Percentiles rank a stretch among this genome's conserved stretches.
These are phyloP conservation scores for Stemphylium beticola DNA, from an alignment of 2,329 filamentous ascomycete genomes.

Conservation along the genomic window DNA sequence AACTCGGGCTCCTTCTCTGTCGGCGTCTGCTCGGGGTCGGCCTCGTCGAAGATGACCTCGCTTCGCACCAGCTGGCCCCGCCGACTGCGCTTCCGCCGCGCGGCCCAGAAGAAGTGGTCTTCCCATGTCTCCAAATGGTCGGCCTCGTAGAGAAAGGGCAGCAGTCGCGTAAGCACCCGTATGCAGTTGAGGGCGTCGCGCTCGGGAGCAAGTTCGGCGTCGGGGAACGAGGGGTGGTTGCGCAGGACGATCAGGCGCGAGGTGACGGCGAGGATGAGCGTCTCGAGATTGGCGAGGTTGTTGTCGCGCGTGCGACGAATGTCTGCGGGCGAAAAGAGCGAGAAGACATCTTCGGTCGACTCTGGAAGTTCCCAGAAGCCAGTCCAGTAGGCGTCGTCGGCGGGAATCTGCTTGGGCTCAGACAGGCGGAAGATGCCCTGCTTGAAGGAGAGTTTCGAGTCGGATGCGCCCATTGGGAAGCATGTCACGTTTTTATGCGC, in stretches of 20 bases:
- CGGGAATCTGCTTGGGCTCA: slow-evolving; percentile 85
- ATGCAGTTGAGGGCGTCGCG: slow-evolving; percentile 94
- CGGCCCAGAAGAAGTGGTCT: slow-evolving; percentile 89
- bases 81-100: slow-evolving; percentile 66
- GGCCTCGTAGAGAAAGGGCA: slow-evolving; percentile 91
- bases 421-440: slow-evolving; percentile 96
- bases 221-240: slow-evolving; percentile 89
- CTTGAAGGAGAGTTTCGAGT: slow-evolving; percentile 98
- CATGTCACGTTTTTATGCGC: slow-evolving; percentile 40
- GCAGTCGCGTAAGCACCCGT: slow-evolving; percentile 82
- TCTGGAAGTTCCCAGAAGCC: slow-evolving; percentile 98
- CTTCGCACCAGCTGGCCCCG: slow-evolving; percentile 56
- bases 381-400: slow-evolving; percentile 91
- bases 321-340: slow-evolving; percentile 79
- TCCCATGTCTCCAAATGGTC: slow-evolving; percentile 86
- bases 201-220: slow-evolving; percentile 81
- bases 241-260: slow-evolving; percentile 81
- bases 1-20: slow-evolving; percentile 65
- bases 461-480: slow-evolving; percentile 86
- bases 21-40: slow-evolving; percentile 59
- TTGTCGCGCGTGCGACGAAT: slow-evolving; percentile 87
- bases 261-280: slow-evolving; percentile 81
- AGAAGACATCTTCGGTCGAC: slow-evolving; percentile 94
- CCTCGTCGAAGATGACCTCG: slow-evolving; percentile 86
- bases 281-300: slow-evolving; percentile 87